Percentiles rank a stretch among this genome's conserved stretches.
Conservation (phyloP, 2,329 filamentous ascomycete species). For the Cordyceps cicadae region DNA sequence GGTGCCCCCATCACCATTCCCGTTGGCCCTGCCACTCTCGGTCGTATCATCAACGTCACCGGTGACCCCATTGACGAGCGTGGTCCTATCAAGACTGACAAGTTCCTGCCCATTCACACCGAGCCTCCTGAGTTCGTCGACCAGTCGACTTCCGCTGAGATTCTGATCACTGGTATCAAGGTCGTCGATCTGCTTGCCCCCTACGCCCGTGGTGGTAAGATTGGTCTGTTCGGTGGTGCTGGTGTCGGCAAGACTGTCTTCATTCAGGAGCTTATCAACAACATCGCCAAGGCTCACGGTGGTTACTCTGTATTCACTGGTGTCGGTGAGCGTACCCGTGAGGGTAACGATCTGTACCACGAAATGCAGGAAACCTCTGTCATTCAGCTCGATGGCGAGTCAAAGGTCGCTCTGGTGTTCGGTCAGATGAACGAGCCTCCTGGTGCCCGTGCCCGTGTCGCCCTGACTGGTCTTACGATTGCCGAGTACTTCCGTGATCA, state of each 20-base stretch:
- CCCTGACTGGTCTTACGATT: constrained; percentile 78
- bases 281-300: constrained; percentile 99
- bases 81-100: constrained; percentile 90
- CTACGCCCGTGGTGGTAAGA: constrained; percentile 99
- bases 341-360: constrained; percentile 99
- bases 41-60: constrained; percentile 99
- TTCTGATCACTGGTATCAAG: constrained; percentile 99
- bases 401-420: constrained; percentile 98
- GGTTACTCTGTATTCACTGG: constrained; percentile 99
- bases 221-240: constrained; percentile 99
- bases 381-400: constrained; percentile 98
- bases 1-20: constrained; percentile 93
- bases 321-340: constrained; percentile 99
- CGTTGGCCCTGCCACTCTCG: constrained; percentile 86
- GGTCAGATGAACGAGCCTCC: constrained; percentile 99
- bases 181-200: constrained; percentile 98
- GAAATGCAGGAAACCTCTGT: constrained; percentile 99
- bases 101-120: constrained; percentile 84
- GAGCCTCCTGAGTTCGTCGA: constrained; percentile 88
- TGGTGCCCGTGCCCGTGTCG: constrained; percentile 98
- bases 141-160: constrained; percentile 92
- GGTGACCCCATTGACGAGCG: constrained; percentile 99
- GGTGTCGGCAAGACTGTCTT: constrained; percentile 99
- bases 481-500: constrained; percentile 74
- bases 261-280: constrained; percentile 99